Conservation (phyloP, 202 grass and related monocot species). For the Hordeum pubiflorum region DNA sequence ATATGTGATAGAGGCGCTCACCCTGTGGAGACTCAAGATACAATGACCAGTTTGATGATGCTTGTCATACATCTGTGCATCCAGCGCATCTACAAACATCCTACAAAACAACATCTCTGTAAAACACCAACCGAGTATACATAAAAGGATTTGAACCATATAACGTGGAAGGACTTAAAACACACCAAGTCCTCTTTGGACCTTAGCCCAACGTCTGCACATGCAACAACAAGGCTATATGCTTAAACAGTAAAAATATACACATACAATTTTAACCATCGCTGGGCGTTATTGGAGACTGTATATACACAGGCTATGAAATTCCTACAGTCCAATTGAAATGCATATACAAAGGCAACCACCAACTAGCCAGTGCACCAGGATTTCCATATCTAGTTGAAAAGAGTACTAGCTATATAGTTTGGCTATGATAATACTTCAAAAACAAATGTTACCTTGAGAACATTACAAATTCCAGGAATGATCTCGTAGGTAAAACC, state of each 20-base stretch:
- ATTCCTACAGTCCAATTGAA: conserved; percentile 3
- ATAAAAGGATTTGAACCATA: background rate
- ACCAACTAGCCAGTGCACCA: background rate
- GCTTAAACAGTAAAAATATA: conserved; percentile 1
- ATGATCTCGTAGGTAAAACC: conserved; percentile 86
- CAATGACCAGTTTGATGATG: conserved; percentile 72
- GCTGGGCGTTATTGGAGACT: background rate
- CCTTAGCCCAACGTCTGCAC: background rate
- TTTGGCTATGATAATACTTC: conserved; percentile 16
- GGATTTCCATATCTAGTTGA: background rate
- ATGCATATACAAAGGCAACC: background rate
- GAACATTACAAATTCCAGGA: conserved; percentile 97
- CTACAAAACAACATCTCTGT: conserved; percentile 41
- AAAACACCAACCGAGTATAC: background rate
- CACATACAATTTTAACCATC: background rate
- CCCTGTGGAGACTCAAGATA: conserved; percentile 70
- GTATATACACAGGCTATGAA: background rate
- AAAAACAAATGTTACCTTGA: conserved; percentile 62
- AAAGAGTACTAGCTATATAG: background rate
- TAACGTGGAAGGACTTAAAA: background rate
- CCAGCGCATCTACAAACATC: conserved; percentile 89
- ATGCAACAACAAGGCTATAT: background rate
- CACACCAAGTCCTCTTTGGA: background rate
- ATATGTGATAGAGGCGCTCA: conserved; percentile 18
- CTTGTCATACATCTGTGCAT: conserved; percentile 74